These are phyloP conservation scores for Coemansia sp. DNA, from an alignment of 192 early-diverging fungal genomes.

Conservation along the genomic window DNA sequence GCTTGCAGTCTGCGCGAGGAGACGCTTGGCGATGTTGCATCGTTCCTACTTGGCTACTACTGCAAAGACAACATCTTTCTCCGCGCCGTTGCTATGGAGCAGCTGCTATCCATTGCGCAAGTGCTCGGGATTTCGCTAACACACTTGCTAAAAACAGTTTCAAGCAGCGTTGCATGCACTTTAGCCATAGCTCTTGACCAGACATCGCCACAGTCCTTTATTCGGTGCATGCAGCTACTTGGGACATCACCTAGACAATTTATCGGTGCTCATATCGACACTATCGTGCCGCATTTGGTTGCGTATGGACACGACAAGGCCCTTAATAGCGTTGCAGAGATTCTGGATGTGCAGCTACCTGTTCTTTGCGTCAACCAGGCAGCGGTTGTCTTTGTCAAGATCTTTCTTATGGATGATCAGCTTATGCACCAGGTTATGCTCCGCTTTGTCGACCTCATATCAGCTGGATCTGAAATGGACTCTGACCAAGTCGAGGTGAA, in stretches of 20 bases:
- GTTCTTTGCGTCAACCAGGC: constrained; percentile 54
- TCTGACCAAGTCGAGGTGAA: constrained; percentile 44
- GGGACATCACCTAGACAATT: constrained; percentile 27
- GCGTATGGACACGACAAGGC: constrained; percentile 29
- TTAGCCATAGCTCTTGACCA: constrained; percentile 25
- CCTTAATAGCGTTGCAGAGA: constrained; percentile 31
- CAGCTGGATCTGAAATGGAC: constrained; percentile 31
- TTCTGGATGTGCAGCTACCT: constrained; percentile 33
- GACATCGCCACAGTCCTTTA: constrained; percentile 22
- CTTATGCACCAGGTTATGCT: constrained; percentile 49
- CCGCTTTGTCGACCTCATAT: constrained; percentile 44
- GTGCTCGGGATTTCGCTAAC: constrained; percentile 28
- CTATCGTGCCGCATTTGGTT: constrained; percentile 35
- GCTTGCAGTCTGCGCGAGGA: constrained; percentile 22
- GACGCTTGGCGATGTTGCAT: constrained; percentile 23
- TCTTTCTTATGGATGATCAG: constrained; percentile 56
- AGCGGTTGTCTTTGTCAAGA: constrained; percentile 43
- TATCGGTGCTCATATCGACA: constrained; percentile 25
- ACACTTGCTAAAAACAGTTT: constrained; percentile 22
- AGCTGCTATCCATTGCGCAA: constrained; percentile 34
- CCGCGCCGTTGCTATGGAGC: constrained; percentile 53
- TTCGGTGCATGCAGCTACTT: constrained; percentile 44
- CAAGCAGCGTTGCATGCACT: constrained; percentile 29
- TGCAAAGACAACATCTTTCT: constrained; percentile 45
- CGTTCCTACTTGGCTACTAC: constrained; percentile 38